Percentiles rank a stretch among this genome's conserved stretches.
Evolutionary conservation across 805 yeast species (phyloP).

Genomic region (Blastobotrys americana): DNA sequence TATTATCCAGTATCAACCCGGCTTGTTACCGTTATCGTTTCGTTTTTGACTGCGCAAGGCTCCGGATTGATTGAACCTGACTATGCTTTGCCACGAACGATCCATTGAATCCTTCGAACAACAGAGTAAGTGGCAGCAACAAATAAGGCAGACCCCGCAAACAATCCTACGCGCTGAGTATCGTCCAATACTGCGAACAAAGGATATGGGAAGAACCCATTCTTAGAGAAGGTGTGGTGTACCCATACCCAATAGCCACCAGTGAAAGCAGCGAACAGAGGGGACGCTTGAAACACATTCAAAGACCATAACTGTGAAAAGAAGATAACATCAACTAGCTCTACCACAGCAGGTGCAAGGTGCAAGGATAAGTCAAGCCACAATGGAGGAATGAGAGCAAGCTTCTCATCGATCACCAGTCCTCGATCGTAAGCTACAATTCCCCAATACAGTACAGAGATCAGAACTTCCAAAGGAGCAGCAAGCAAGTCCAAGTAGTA

Average conservation of each 20-base stretch:
- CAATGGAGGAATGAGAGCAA: constrained; percentile 19
- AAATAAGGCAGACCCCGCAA: constrained; percentile 19
- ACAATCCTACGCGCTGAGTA: constrained; percentile 19
- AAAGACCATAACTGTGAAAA: constrained; percentile 23
- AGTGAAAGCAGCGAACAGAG: constrained; percentile 18
- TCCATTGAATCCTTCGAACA: constrained; percentile 17
- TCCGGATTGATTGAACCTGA: no score
- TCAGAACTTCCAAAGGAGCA: constrained; percentile 30
- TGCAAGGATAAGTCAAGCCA: constrained; percentile 28
- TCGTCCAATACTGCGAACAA: constrained; percentile 21
- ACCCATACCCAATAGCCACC: constrained; percentile 32
- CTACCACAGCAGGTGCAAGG: constrained; percentile 26
- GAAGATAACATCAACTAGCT: constrained; percentile 23
- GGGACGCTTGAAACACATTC: constrained; percentile 16
- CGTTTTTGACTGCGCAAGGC: no score
- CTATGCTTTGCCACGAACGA: constrained; percentile 1
- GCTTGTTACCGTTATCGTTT: no score
- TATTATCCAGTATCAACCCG: no score
- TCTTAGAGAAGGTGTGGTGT: constrained; percentile 22
- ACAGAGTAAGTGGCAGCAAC: constrained; percentile 16
- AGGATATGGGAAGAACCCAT: constrained; percentile 32
- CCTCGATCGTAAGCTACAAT: constrained; percentile 22
- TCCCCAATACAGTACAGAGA: constrained; percentile 30
- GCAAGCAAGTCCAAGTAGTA: constrained; percentile 20
- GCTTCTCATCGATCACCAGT: constrained; percentile 26